phyloP scores from a whole-genome alignment of 768 basidiomycete genomes.

The Obba rivulosa region DNA sequence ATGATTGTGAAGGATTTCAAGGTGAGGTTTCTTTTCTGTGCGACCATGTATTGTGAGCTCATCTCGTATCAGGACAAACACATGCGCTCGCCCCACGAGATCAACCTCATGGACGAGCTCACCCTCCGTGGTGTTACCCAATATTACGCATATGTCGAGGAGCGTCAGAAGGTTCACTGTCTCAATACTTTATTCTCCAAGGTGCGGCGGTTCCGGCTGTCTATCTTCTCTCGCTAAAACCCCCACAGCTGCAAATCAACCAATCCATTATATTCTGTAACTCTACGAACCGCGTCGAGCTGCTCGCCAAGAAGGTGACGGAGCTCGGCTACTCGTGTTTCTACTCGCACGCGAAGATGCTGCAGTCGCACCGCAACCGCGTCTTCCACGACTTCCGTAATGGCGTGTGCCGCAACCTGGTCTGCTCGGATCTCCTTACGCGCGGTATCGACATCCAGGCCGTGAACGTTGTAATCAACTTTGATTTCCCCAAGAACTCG shows the following conservation, averaged over 20 bases:
- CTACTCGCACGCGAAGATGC: slow-evolving; percentile 99
- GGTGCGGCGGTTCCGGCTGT: slow-evolving; percentile 36
- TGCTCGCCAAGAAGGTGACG: slow-evolving; percentile 98
- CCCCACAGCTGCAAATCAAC: slow-evolving; percentile 92
- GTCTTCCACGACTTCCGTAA: slow-evolving; percentile 99
- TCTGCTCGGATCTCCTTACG: slow-evolving; percentile 95
- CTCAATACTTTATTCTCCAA: slow-evolving; percentile 99
- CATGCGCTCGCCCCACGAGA: slow-evolving; percentile 93
- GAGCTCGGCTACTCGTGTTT: slow-evolving; percentile 99
- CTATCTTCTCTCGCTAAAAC: neutral
- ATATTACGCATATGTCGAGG: slow-evolving; percentile 99
- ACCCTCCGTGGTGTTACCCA: slow-evolving; percentile 98
- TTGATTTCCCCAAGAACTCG: slow-evolving; percentile 98
- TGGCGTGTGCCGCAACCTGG: slow-evolving; percentile 96
- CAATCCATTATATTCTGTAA: slow-evolving; percentile 99
- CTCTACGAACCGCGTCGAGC: slow-evolving; percentile 98
- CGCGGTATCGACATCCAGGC: slow-evolving; percentile 99
- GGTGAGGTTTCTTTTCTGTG: slow-evolving; percentile 37
- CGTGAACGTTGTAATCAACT: slow-evolving; percentile 99
- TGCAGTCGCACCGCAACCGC: slow-evolving; percentile 96
- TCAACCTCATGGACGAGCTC: slow-evolving; percentile 99
- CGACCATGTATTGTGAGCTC: neutral
- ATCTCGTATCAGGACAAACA: slow-evolving; percentile 70
- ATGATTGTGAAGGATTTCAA: slow-evolving; percentile 99
- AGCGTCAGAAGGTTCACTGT: slow-evolving; percentile 99